Evolutionary conservation across 306 rosid genomes (phyloP).

Genomic region (Castanopsis chinensis): DNA sequence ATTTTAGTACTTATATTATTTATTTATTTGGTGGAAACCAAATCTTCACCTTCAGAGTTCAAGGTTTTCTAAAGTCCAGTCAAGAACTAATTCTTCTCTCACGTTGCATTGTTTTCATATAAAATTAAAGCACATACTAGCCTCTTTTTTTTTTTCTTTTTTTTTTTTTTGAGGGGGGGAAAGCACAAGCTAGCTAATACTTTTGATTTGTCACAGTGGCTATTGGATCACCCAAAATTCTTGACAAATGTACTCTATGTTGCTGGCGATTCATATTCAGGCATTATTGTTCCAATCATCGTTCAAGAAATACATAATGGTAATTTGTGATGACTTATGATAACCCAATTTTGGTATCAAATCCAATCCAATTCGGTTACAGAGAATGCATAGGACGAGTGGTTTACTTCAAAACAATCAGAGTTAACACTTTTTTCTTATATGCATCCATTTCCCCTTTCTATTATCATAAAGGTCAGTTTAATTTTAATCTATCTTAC

Average conservation of each 20-base stretch:
- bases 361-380: not conserved
- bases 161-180: no score
- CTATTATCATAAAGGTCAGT: not conserved
- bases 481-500: not conserved
- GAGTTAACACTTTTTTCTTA: not conserved
- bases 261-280: slow-evolving; percentile 28
- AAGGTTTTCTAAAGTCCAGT: no score
- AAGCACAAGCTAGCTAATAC: not conserved
- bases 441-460: not conserved
- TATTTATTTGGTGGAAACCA: no score
- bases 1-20: no score
- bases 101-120: no score
- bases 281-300: slow-evolving; percentile 20
- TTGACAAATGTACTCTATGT: slow-evolving; percentile 7
- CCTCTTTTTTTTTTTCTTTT: no score
- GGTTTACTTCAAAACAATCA: no score
- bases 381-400: not conserved
- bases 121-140: no score
- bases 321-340: not conserved
- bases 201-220: slow-evolving; percentile 18
- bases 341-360: not conserved
- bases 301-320: slow-evolving; percentile 21
- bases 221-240: slow-evolving; percentile 17
- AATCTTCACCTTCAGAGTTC: no score
- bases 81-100: no score